A percentile compares a stretch with the other conserved stretches of the same genome.
Evolutionary conservation across 441 rosid species (phyloP).

Genomic region (Adansonia gregorii): DNA sequence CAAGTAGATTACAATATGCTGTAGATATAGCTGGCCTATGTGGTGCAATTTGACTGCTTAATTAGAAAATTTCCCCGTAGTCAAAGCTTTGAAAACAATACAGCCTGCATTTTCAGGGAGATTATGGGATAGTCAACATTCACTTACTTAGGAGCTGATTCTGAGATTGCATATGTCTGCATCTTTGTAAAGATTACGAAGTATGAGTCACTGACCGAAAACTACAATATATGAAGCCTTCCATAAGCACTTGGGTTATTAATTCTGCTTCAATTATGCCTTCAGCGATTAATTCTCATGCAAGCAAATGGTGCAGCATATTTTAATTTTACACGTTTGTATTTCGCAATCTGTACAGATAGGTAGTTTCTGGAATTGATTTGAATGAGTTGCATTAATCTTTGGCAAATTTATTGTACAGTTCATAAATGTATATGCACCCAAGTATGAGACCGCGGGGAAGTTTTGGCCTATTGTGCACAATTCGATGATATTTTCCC

Average conservation of each 20-base stretch:
- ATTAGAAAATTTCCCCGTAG: background rate
- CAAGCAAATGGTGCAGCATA: constrained; percentile 16
- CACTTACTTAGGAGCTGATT: background rate
- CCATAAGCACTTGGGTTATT: background rate
- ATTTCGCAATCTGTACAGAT: constrained; percentile 14
- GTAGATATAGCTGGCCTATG: background rate
- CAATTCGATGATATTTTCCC: constrained; percentile 86
- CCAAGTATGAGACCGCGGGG: constrained; percentile 88
- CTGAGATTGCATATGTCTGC: background rate
- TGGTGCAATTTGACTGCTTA: background rate
- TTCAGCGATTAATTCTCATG: constrained; percentile 1
- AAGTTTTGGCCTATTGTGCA: constrained; percentile 95
- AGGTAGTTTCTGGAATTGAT: constrained; percentile 19
- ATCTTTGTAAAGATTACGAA: background rate
- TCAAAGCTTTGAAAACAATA: background rate
- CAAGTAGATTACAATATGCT: background rate
- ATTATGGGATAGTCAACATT: background rate
- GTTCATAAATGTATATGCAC: constrained; percentile 84
- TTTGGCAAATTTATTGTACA: constrained; percentile 42
- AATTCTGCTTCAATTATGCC: background rate
- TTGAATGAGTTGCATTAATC: constrained; percentile 21
- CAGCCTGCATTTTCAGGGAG: background rate
- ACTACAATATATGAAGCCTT: constrained; percentile 5
- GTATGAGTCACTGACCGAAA: background rate
- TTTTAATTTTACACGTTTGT: background rate